Evolutionary conservation across 1,284 basidiomycete species (phyloP), one percentile per base, ranked within the genome.

Genomic region (Heterobasidion annosum): DNA sequence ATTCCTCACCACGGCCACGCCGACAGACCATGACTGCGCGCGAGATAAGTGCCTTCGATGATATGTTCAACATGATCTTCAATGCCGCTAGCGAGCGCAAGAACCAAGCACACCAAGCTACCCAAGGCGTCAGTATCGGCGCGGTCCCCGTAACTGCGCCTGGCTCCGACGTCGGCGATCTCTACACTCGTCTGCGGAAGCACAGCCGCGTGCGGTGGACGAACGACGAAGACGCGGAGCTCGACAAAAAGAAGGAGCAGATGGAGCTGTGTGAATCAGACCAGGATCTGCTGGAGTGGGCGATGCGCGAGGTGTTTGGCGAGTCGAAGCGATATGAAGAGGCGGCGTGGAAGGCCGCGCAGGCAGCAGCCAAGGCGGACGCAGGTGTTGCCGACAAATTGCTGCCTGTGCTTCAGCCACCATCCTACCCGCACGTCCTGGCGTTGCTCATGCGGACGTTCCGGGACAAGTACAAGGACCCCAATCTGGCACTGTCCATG

Each of bases 401-500:
- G 25, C 69, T 72, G 12, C 40, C 49, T 0, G 67, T 70, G 51
- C 69, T 82, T 3, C 81, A 83, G 58, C 77, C 78, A 2, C 73
- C 77, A 0, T 73, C 81, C n/a, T 94, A 93, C 64, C 83, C 89
- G 0, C 75, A 83, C 58, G 71, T 91, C 34, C 74, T 94, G 55
- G 83, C 88, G 1, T 75, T 78, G 34, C 78, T 93, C 50, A 90
- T 95, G 78, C 73, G 72, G 32, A 76, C 80, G 4, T 87, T 93
- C 65, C 81, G 91, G 12, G 83, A 83, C 60, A 85, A 81, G 51
- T 93, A 88, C 67, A 69, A 70, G 34, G 84, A 92, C 59, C 91
- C 92, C 1, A 79, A 93, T 64, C 79, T 93, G 47, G 82, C 92
- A 1, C 77, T 95, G n/a, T 79, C 87, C 16, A 77, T 94, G 37